Percentiles rank a stretch among this genome's conserved stretches.
Evolutionary conservation across 495 filamentous ascomycete species (phyloP).

Genomic region (Penicillium pancosmium): DNA sequence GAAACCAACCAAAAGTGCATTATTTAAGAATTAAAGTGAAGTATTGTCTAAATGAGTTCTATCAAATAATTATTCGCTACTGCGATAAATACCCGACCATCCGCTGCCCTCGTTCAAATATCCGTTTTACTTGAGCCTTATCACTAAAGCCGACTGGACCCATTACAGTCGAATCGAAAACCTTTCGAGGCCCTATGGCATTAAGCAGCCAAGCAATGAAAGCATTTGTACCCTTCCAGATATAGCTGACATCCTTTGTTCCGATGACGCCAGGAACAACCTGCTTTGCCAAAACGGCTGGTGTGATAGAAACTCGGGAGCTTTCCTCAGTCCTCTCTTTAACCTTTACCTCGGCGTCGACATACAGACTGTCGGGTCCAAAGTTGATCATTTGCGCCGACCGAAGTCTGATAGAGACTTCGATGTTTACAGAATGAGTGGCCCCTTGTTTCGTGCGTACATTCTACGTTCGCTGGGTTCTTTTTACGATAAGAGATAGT

Average conservation of each 20-base stretch:
- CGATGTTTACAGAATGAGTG: neutral
- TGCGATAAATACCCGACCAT: too few relatives aligned
- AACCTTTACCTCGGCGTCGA: neutral
- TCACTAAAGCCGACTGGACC: too few relatives aligned
- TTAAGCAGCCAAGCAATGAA: conserved; percentile 6
- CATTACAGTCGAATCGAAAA: conserved; percentile 3
- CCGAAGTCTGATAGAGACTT: conserved; percentile 5
- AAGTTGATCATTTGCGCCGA: conserved; percentile 3
- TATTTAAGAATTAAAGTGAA: too few relatives aligned
- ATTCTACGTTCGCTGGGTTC: too few relatives aligned
- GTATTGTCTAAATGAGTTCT: too few relatives aligned
- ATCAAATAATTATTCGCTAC: too few relatives aligned
- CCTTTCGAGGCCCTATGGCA: conserved; percentile 3
- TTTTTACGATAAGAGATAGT: too few relatives aligned
- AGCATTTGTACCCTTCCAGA: conserved; percentile 8
- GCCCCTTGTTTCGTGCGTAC: too few relatives aligned
- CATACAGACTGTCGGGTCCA: conserved; percentile 4
- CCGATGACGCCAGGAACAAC: neutral
- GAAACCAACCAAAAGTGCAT: too few relatives aligned
- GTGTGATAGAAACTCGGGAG: neutral
- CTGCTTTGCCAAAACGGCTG: conserved; percentile 5
- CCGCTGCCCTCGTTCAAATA: too few relatives aligned
- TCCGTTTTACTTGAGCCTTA: too few relatives aligned
- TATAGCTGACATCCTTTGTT: neutral
- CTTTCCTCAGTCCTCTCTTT: conserved; percentile 3